phyloP scores from a whole-genome alignment of 495 filamentous ascomycete species.

The Cercophora scortea region DNA sequence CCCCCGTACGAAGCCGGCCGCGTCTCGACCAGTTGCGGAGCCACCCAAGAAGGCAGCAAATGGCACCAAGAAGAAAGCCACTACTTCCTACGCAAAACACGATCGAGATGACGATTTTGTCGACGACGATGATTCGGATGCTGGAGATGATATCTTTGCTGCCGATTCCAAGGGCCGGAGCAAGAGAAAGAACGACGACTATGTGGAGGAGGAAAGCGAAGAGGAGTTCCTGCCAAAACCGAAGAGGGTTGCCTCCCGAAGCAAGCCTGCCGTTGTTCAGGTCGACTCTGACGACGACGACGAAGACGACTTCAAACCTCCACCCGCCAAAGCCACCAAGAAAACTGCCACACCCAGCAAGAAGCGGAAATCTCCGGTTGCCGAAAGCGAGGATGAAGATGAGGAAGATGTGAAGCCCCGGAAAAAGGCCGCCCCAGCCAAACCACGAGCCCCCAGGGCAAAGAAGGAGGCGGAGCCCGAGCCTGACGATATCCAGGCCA shows the following conservation, averaged over 20 bases:
- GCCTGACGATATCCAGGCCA: conserved; percentile 65
- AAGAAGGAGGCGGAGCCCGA: conserved; percentile 53
- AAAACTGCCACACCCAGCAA: conserved; percentile 28
- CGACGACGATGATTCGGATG: conserved; percentile 55
- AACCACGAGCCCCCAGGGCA: conserved; percentile 46
- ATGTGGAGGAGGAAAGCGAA: conserved; percentile 53
- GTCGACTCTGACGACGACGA: conserved; percentile 35
- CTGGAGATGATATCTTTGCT: conserved; percentile 65
- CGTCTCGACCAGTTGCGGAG: conserved; percentile 10
- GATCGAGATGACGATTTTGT: conserved; percentile 40
- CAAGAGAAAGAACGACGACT: conserved; percentile 62
- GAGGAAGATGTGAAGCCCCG: conserved; percentile 32
- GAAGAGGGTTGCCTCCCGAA: conserved; percentile 36
- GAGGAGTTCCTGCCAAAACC: conserved; percentile 46
- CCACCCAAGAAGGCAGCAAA: conserved; percentile 16
- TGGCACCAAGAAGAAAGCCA: conserved; percentile 23
- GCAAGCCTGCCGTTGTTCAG: conserved; percentile 26
- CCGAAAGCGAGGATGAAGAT: conserved; percentile 38
- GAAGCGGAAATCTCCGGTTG: conserved; percentile 40
- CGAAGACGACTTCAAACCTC: conserved; percentile 25
- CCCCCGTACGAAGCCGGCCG: conserved; percentile 29
- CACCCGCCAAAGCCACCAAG: conserved; percentile 27
- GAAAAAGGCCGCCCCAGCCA: conserved; percentile 57
- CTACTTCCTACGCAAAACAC: conserved; percentile 21
- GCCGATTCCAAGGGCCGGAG: conserved; percentile 49